A percentile compares a stretch with the other conserved stretches of the same genome.
These are phyloP conservation scores for Dendrocalamus sinicus DNA, from an alignment of 176 grass and related monocot species.

Conservation along the genomic window DNA sequence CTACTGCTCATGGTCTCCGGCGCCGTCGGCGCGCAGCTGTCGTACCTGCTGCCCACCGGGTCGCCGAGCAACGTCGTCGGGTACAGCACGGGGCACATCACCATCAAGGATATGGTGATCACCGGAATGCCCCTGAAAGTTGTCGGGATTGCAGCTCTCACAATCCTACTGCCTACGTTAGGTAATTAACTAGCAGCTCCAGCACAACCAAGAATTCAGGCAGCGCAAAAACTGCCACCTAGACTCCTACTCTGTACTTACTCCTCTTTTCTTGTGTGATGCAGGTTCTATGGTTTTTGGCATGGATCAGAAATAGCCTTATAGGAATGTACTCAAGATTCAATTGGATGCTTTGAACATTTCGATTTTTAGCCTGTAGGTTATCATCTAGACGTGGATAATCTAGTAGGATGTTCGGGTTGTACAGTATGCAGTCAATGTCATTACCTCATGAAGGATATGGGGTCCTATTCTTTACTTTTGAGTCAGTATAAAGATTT, in stretches of 20 bases:
- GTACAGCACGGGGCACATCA: slow-evolving; percentile 65
- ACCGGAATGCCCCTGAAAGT: slow-evolving; percentile 66
- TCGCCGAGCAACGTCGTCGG: slow-evolving; percentile 73
- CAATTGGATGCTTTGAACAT: slow-evolving; percentile 12
- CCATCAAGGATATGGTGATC: slow-evolving; percentile 75
- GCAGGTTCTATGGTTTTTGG: slow-evolving; percentile 47
- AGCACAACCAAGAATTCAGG: background rate
- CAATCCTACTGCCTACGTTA: slow-evolving; percentile 64
- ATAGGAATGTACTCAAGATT: background rate
- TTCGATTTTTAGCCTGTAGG: background rate
- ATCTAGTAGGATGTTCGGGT: background rate
- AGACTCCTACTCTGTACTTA: background rate
- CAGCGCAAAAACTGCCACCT: background rate
- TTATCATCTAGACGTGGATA: background rate
- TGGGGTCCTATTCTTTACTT: slow-evolving; percentile 27
- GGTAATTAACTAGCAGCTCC: slow-evolving; percentile 38
- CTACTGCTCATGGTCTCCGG: slow-evolving; percentile 82
- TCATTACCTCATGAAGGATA: background rate
- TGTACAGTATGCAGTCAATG: slow-evolving; percentile 36
- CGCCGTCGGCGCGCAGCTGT: slow-evolving; percentile 71
- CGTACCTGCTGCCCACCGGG: slow-evolving; percentile 73
- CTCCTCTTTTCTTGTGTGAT: background rate
- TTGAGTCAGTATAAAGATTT: background rate
- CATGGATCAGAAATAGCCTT: slow-evolving; percentile 16
- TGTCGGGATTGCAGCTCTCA: slow-evolving; percentile 43